phyloP scores from a whole-genome alignment of 352 stramenopile genomes.

The Thalassiosira mediterranea region DNA sequence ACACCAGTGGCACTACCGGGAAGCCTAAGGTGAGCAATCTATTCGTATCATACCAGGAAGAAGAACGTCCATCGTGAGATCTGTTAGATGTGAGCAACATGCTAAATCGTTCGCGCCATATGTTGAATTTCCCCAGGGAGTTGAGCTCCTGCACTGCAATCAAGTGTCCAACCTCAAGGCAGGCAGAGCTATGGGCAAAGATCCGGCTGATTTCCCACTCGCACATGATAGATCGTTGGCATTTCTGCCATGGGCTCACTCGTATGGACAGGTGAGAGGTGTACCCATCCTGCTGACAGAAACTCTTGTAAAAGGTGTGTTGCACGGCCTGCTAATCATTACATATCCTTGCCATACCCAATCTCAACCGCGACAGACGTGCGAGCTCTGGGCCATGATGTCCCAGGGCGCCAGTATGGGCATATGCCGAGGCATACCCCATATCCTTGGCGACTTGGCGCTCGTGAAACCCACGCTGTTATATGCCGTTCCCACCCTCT shows the following conservation, averaged over 20 bases:
- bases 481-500: constrained; percentile 86
- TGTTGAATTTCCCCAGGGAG: no score
- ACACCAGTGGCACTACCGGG: constrained; percentile 87
- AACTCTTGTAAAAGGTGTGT: background rate
- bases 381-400: constrained; percentile 82
- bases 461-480: constrained; percentile 83
- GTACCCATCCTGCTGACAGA: background rate
- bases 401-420: constrained; percentile 74
- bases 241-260: constrained; percentile 88
- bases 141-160: no score
- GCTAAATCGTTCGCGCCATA: no score
- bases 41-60: constrained; percentile 82
- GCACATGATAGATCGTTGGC: constrained; percentile 73
- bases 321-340: background rate
- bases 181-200: constrained; percentile 61
- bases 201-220: constrained; percentile 64
- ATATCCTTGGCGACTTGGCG: constrained; percentile 81
- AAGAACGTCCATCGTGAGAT: no score
- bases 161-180: constrained; percentile 83
- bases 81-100: no score
- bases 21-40: constrained; percentile 88
- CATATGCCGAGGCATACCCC: constrained; percentile 73
- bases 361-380: constrained; percentile 60
- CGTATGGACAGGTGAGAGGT: constrained; percentile 69
- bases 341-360: background rate